Base-by-base conservation (phyloP, 2,329 filamentous ascomycete species). In the Diaporthe amygdali region DNA sequence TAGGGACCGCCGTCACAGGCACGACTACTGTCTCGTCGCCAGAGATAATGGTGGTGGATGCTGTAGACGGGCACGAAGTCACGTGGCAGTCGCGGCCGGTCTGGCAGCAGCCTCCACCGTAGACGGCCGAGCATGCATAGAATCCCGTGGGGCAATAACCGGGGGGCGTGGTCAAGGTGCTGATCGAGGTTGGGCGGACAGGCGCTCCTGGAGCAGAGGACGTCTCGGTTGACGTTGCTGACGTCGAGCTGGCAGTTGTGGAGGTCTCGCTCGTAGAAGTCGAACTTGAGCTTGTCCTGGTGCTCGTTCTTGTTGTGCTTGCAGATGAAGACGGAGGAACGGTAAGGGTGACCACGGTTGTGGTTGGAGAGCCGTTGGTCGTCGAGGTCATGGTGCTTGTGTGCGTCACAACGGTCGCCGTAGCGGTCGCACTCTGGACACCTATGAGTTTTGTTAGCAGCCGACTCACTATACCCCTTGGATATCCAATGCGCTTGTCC, bases 61-160 rank as follows among this genome's bases (percentile, higher is more conserved):
- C 77, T 0, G 86, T 83, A 0, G 89, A 82, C 0, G 94, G 93
- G 77, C 96, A 98, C 8, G 92, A 93, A 0, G 93, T 93, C 0
- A 91, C 92, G 72, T 92, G 89, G 82, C 96, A 98, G 82, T 97
- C 89, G 25, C 95, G 90, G 2, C 94, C 95, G 0, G 94, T 95
- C 70, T 93, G 93, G 82, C 96, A 98, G 84, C 96, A 98, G 2
- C 89, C 89, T 25, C 94, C 94, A 17, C 93, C 94, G 71, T 95
- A 94, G 72, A 91, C 91, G 2, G 96, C 96, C 2, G 92, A 89
- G 81, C 96, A 98, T 64, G 94, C 92, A 81, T 98, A 98, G 85
- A 95, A 98, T 2, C 95, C 95, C 0, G 92, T 95, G 0, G 96
- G 96, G 76, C 96, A 98, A 76, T 87, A 85, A 39, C 81, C 81